A percentile compares a stretch with the other conserved stretches of the same genome.
Conservation (phyloP, 2,329 filamentous ascomycete genomes). For the Shiraia bambusicola region DNA sequence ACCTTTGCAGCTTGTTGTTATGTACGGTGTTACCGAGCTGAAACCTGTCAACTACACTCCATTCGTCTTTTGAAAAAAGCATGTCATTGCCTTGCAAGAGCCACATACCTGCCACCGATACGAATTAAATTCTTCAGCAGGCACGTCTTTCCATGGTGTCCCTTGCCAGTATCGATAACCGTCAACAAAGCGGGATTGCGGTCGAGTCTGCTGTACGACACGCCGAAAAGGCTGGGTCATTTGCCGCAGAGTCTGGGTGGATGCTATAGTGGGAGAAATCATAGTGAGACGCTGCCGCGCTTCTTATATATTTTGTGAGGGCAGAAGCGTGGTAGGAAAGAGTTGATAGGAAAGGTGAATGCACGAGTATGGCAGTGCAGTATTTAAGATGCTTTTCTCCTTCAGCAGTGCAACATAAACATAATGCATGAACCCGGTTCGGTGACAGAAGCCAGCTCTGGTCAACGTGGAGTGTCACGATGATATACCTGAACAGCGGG, state of each 20-base stretch:
- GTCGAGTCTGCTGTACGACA: constrained; percentile 4
- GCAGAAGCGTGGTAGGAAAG: too few relatives aligned
- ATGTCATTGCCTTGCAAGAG: background rate
- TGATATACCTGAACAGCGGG: too few relatives aligned
- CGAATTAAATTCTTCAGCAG: constrained; percentile 53
- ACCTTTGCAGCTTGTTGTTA: constrained; percentile 51
- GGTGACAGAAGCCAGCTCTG: too few relatives aligned
- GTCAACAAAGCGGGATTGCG: constrained; percentile 13
- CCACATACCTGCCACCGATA: constrained; percentile 58
- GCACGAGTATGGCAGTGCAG: too few relatives aligned
- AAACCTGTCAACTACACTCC: background rate
- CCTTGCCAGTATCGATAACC: constrained; percentile 53
- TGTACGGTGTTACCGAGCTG: constrained; percentile 56
- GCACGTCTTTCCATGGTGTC: constrained; percentile 53
- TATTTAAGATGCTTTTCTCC: too few relatives aligned
- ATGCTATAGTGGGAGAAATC: background rate
- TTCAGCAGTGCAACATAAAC: too few relatives aligned
- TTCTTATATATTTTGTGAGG: too few relatives aligned
- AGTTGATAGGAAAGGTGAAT: too few relatives aligned
- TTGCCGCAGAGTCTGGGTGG: constrained; percentile 2
- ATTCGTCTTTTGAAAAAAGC: too few relatives aligned
- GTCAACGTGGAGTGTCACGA: too few relatives aligned
- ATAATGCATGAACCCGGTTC: too few relatives aligned
- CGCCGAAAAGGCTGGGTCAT: background rate
- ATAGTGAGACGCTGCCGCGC: background rate